Evolutionary conservation across 306 rosid species (phyloP), one percentile per base, ranked within the genome.

Genomic region (Begonia masoniana): DNA sequence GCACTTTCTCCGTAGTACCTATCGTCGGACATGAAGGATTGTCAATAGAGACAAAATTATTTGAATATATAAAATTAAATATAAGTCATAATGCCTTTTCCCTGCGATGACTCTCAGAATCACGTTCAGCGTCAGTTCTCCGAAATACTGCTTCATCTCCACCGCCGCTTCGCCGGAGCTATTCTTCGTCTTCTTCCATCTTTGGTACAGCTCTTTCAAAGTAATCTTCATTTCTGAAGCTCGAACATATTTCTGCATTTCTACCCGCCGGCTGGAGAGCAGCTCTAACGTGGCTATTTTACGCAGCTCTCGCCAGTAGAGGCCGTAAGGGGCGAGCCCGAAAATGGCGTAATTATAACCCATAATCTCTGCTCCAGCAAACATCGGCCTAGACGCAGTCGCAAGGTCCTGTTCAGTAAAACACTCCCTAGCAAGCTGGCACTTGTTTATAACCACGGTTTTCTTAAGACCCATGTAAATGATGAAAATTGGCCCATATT

Each of bases 71-170:
- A 17, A 17, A 17, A 17, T 17, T 17, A 17, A 17, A 17, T 17
- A 17, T 17, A 17, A 17, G 19, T 17, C 1, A 42, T 7, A 42
- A 17, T 67, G 71, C 7, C 70, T 59, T 43, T 79, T 74, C 13
- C 83, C 86, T 0, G 71, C 78, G 51, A 82, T 85, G 69, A 82
- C 71, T 57, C 85, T 73, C 43, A 73, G 74, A 52, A 76, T 79
- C 13, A 72, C 63, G 41, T 82, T 71, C 1, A 82, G 61, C 10
- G 75, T 71, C 60, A 76, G 11, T 16, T 79, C 77, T 43, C 62
- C 75, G 0, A 79, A 57, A 76, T 85, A 73, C 1, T 43, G 52
- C 8, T 51, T 74, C 17, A 82, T 51, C 4, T 76, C 75, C 6
- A 73, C 68, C 12, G 46, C 9, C 9, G 0, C 46, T 12, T 12